Conservation (phyloP, 164 flowering plant genomes). For the Paratinospora sagittata region DNA sequence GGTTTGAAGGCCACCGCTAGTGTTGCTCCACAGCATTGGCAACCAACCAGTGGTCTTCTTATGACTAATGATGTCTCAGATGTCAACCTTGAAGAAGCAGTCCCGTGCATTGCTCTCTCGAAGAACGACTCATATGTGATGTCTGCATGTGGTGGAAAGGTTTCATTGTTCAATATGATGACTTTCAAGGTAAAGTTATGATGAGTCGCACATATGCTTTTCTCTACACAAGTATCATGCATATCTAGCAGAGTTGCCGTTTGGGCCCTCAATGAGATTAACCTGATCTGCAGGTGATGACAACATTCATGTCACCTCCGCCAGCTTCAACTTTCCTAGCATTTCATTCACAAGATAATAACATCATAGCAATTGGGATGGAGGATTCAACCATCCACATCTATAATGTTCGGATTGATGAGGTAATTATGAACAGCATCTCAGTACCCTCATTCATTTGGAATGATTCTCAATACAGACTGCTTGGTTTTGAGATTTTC, state of each 20-base stretch:
- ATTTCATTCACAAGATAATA: slow-evolving; percentile 96
- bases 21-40: slow-evolving; percentile 90
- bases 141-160: slow-evolving; percentile 92
- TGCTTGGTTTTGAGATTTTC: slow-evolving; percentile 6
- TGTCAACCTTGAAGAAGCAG: slow-evolving; percentile 78
- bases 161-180: slow-evolving; percentile 97
- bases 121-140: slow-evolving; percentile 95
- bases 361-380: slow-evolving; percentile 93
- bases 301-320: slow-evolving; percentile 91
- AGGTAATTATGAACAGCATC: slow-evolving; percentile 39
- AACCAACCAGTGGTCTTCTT: slow-evolving; percentile 89
- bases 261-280: neutral
- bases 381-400: slow-evolving; percentile 89
- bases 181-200: slow-evolving; percentile 65
- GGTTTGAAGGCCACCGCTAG: slow-evolving; percentile 78
- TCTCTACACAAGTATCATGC: neutral
- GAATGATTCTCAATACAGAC: neutral
- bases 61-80: slow-evolving; percentile 83
- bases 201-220: neutral
- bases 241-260: neutral
- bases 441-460: neutral
- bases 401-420: slow-evolving; percentile 84
- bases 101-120: slow-evolving; percentile 93
- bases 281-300: slow-evolving; percentile 58
- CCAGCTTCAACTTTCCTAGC: slow-evolving; percentile 90